Evolutionary conservation across 2,329 filamentous ascomycete genomes (phyloP), one percentile per base, ranked within the genome.

Genomic region (Epichloe scottii): DNA sequence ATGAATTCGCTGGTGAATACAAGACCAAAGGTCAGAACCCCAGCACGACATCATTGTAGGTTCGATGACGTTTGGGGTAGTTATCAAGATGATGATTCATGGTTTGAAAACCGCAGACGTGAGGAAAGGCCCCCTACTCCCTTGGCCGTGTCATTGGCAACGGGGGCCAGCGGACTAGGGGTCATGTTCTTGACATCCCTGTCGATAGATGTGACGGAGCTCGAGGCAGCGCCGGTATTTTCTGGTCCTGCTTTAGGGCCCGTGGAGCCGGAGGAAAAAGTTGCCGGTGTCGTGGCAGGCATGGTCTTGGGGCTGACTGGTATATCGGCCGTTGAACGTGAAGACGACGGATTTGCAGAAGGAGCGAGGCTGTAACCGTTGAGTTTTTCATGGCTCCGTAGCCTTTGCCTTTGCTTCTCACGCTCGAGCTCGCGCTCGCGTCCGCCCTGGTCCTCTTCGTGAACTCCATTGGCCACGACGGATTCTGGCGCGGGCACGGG

Each of bases 311-410:
- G 33, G 19, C 35, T 49, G 14, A 12, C 26, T 43, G 41, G 42
- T 61, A 63, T n/a, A 26, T 34, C 30, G 30, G 23, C 37, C 23
- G 34, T 15, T 12, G 48, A 14, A 41, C 2, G 38, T n/a, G 52
- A 30, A 8, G 52, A 23, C 38, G 33, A 23, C 4, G 39, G 19
- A 37, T 62, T 61, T n/a, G 66, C 61, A 33, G 15, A 58, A 47
- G 19, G 54, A 51, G 48, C 49, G 48, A 33, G 41, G 33, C 47
- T 49, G 55, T 44, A 34, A 50, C 69, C 69, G 35, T 65, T 71
- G 42, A 80, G 67, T 46, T 72, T 63, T 54, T 79, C 76, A 46
- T 76, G 72, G 63, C 77, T 81, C 45, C 63, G 70, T 43, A 74
- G 68, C 14, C 74, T 71, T 55, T 77, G 70, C 19, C 74, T 72